A percentile compares a stretch with the other conserved stretches of the same genome.
Evolutionary conservation across 2,329 filamentous ascomycete genomes (phyloP).

Genomic region (Fusarium scirpi): DNA sequence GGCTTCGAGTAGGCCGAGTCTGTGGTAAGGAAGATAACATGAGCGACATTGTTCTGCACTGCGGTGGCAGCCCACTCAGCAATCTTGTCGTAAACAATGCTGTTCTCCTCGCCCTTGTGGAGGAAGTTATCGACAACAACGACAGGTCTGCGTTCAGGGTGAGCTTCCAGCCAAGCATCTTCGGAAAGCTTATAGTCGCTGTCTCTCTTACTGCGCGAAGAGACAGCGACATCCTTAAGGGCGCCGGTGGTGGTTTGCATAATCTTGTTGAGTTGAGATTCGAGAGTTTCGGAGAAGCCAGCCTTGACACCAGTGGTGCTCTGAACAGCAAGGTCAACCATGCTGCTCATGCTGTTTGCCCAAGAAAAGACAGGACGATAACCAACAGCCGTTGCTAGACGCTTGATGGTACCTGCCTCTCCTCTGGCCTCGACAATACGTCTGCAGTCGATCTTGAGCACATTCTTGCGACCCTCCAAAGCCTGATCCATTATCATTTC

Average conservation of each 20-base stretch:
- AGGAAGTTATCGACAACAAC: constrained; percentile 94
- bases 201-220: constrained; percentile 76
- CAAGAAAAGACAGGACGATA: constrained; percentile 95
- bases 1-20: constrained; percentile 91
- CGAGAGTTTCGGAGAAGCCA: constrained; percentile 92
- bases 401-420: constrained; percentile 85
- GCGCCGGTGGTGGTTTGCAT: constrained; percentile 85
- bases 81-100: constrained; percentile 80
- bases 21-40: constrained; percentile 93
- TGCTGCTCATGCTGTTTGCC: constrained; percentile 93
- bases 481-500: constrained; percentile 90
- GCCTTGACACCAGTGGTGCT: constrained; percentile 94
- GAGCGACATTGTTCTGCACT: constrained; percentile 88
- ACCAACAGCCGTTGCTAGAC: constrained; percentile 84
- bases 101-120: constrained; percentile 76
- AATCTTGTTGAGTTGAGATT: constrained; percentile 90
- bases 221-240: constrained; percentile 80
- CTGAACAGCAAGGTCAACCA: constrained; percentile 92
- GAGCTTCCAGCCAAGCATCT: constrained; percentile 89
- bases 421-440: constrained; percentile 91
- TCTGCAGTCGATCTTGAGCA: constrained; percentile 91
- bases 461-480: constrained; percentile 79
- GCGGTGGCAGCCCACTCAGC: constrained; percentile 91
- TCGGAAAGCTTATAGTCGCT: constrained; percentile 79
- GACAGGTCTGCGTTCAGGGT: constrained; percentile 84